These are phyloP conservation scores for Globisporangium alternatum DNA, from an alignment of 352 stramenopile species.

Conservation along the genomic window DNA sequence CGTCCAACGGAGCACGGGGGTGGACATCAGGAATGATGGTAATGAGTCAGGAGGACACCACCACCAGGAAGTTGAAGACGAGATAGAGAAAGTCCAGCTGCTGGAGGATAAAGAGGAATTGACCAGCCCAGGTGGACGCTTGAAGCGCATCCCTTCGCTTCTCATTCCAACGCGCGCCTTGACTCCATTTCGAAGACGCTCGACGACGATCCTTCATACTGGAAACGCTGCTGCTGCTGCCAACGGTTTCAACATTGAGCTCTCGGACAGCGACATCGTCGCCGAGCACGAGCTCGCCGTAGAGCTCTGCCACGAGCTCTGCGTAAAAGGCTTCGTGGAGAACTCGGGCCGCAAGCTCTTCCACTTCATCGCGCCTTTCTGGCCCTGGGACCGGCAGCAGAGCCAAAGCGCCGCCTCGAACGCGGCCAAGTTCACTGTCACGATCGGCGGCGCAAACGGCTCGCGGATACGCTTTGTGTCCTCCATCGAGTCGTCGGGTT, in stretches of 20 bases:
- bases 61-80: not conserved
- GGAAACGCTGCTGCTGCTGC: not conserved
- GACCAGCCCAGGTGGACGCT: not conserved
- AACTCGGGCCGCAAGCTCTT: conserved; percentile 54
- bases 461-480: conserved; percentile 57
- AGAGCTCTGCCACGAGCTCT: conserved; percentile 76
- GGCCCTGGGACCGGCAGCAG: conserved; percentile 33
- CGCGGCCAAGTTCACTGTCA: conserved; percentile 24
- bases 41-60: not conserved
- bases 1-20: conserved; percentile 19
- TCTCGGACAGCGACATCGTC: conserved; percentile 26
- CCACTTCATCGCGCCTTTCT: conserved; percentile 64
- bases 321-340: conserved; percentile 65
- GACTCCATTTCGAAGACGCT: conserved; percentile 12
- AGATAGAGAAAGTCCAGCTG: conserved; percentile 11
- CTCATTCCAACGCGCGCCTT: conserved; percentile 2
- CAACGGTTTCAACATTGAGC: conserved; percentile 13
- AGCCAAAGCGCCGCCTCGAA: not conserved
- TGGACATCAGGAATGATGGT: conserved; percentile 7
- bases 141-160: not conserved
- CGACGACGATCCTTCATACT: conserved; percentile 3
- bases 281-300: conserved; percentile 55
- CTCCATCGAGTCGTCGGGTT: conserved; percentile 17
- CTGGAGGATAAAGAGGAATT: conserved; percentile 2
- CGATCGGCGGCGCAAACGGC: conserved; percentile 28